phyloP scores from a whole-genome alignment of 2,329 filamentous ascomycete species.

The Colletotrichum tofieldiae region DNA sequence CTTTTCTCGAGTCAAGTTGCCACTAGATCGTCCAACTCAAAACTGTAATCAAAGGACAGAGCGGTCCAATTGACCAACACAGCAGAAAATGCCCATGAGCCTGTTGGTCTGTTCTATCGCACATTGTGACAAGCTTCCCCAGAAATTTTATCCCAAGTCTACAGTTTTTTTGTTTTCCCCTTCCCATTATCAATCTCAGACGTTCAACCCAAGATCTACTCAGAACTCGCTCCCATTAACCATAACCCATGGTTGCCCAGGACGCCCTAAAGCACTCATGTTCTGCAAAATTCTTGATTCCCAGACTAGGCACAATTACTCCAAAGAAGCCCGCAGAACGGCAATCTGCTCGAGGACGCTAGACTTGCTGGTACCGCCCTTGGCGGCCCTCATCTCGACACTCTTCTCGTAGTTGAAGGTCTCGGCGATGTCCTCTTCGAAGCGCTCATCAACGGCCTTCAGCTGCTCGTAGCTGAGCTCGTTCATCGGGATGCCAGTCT shows the following conservation, averaged over 20 bases:
- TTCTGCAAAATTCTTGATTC: too few species aligned
- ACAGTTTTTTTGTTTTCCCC: background rate
- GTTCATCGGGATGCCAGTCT: constrained; percentile 77
- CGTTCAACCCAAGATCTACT: background rate
- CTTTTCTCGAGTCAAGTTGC: constrained; percentile 10
- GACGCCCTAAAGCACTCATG: constrained; percentile 4
- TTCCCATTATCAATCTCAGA: background rate
- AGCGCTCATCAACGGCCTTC: constrained; percentile 77
- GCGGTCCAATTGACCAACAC: background rate
- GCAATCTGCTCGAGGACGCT: constrained; percentile 77
- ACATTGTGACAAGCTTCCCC: background rate
- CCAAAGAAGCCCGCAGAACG: constrained; percentile 47
- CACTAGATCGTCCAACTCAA: background rate
- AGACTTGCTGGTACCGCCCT: constrained; percentile 83
- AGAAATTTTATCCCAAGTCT: background rate
- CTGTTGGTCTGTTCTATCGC: background rate
- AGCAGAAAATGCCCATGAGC: background rate
- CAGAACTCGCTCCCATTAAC: constrained; percentile 3
- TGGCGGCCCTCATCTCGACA: constrained; percentile 84
- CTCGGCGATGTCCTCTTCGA: constrained; percentile 79
- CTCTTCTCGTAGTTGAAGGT: constrained; percentile 87
- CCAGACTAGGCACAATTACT: background rate
- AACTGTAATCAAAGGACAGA: background rate
- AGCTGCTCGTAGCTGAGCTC: constrained; percentile 77
- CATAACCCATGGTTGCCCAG: background rate